Evolutionary conservation across 805 yeast species (phyloP), one percentile per base, ranked within the genome.

Genomic region (Komagataella mondaviorum): DNA sequence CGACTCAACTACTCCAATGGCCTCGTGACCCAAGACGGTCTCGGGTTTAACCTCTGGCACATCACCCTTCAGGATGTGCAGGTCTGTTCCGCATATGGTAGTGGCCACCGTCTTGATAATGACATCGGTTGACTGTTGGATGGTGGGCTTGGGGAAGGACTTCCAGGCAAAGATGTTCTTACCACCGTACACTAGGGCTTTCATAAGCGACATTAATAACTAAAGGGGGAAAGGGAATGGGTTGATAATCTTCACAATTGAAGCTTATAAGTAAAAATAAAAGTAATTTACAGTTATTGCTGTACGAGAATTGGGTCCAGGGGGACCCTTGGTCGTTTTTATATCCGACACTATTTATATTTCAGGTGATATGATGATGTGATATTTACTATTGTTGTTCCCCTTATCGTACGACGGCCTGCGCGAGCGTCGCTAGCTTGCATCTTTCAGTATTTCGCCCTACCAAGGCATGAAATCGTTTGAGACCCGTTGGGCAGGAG

Each of bases 71-170:
- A 75, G 68, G 60, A 80, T 81, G 60, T 80, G 85, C 52, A 81
- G 68, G 59, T 81, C 86, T 2, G 83, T 70, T 46, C 85, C 85
- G 61, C 85, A 81, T 48, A 81, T 80, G 6, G 85, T 83, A 1
- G 84, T 78, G 30, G 76, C 72, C 48, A 72, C 62, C 17, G 78
- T 70, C 59, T 77, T 77, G 49, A 82, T 75, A 45, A 80, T 60
- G 2, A 80, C 85, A 57, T 80, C 85, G 14, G 77, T 71, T 46
- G 78, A 72, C 16, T 70, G 63, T 17, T 61, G 51, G 51, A 78
- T 62, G 23, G 57, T 60, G 44, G 85, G 85, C 50, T 63, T 66
- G 20, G 72, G 63, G 23, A 72, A 67, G 1, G 60, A 50, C 23
- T 63, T 68, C 61, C 75, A 61, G 10, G 67, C 60, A 49, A 68